Conservation (phyloP, 2,329 filamentous ascomycete species). For the Fusarium scirpi region DNA sequence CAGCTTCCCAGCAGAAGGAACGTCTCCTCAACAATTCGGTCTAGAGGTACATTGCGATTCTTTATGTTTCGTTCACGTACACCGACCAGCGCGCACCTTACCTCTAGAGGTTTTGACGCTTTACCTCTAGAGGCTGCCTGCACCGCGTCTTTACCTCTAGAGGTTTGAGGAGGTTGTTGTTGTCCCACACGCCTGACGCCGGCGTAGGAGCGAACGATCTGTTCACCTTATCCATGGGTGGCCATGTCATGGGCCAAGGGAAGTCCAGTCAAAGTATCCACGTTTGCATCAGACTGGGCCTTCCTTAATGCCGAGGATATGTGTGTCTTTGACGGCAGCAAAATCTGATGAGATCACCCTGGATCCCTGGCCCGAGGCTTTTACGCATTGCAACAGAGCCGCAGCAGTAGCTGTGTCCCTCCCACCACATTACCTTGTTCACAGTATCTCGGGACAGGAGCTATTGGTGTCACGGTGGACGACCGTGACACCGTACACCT, state of each 20-base stretch:
- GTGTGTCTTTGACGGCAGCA: slow-evolving; percentile 14
- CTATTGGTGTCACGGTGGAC: slow-evolving; percentile 19
- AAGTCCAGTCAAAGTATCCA: slow-evolving; percentile 47
- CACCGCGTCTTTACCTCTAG: slow-evolving; percentile 48
- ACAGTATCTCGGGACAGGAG: slow-evolving; percentile 36
- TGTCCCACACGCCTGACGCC: slow-evolving; percentile 47
- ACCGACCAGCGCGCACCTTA: slow-evolving; percentile 44
- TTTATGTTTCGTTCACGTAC: slow-evolving; percentile 44
- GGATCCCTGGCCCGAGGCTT: slow-evolving; percentile 39
- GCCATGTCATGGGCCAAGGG: slow-evolving; percentile 48
- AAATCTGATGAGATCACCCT: slow-evolving; percentile 29
- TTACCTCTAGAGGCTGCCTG: slow-evolving; percentile 47
- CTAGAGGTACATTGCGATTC: slow-evolving; percentile 43
- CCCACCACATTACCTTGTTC: slow-evolving; percentile 29
- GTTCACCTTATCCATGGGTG: slow-evolving; percentile 40
- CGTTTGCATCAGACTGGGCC: slow-evolving; percentile 42
- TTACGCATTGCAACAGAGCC: slow-evolving; percentile 44
- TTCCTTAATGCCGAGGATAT: slow-evolving; percentile 49
- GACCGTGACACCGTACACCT: slow-evolving; percentile 22
- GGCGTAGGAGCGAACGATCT: slow-evolving; percentile 41
- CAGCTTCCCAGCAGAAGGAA: slow-evolving; percentile 33
- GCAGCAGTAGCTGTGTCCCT: slow-evolving; percentile 32
- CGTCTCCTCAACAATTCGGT: slow-evolving; percentile 45
- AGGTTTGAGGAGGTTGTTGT: slow-evolving; percentile 30
- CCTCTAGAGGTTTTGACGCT: slow-evolving; percentile 44